These are phyloP conservation scores for Pilatotrama ljubarskyi DNA, from an alignment of 768 basidiomycete species.

Conservation along the genomic window DNA sequence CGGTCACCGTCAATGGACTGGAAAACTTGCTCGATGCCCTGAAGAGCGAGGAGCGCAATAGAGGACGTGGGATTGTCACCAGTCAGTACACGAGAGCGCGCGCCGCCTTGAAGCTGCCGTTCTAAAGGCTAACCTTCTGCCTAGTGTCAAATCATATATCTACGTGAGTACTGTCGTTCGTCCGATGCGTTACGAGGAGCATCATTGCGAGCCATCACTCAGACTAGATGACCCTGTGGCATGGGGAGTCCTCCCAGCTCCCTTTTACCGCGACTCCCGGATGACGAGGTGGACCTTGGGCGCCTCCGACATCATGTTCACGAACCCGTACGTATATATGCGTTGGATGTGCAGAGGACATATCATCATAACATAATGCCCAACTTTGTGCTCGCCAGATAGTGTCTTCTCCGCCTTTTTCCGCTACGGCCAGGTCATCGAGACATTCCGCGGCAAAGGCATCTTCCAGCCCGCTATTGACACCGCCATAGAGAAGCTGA, in stretches of 20 bases:
- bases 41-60: constrained; percentile 42
- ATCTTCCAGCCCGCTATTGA: constrained; percentile 88
- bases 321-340: constrained; percentile 67
- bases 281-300: constrained; percentile 90
- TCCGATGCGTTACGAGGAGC: no score
- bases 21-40: constrained; percentile 65
- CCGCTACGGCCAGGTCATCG: constrained; percentile 84
- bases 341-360: background rate
- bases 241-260: constrained; percentile 84
- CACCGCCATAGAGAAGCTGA: constrained; percentile 74
- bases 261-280: constrained; percentile 55
- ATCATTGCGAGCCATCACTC: background rate
- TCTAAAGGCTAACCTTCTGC: background rate
- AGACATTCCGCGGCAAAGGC: constrained; percentile 89
- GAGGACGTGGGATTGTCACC: constrained; percentile 70
- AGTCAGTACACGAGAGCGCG: constrained; percentile 44
- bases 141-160: constrained; percentile 93
- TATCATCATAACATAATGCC: background rate
- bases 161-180: constrained; percentile 57
- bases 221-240: constrained; percentile 81
- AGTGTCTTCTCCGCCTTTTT: constrained; percentile 87
- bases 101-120: background rate
- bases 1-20: constrained; percentile 69
- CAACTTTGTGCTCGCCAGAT: constrained; percentile 16
- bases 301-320: constrained; percentile 93